phyloP scores from a whole-genome alignment of 495 filamentous ascomycete species.

The Evernia prunastri region DNA sequence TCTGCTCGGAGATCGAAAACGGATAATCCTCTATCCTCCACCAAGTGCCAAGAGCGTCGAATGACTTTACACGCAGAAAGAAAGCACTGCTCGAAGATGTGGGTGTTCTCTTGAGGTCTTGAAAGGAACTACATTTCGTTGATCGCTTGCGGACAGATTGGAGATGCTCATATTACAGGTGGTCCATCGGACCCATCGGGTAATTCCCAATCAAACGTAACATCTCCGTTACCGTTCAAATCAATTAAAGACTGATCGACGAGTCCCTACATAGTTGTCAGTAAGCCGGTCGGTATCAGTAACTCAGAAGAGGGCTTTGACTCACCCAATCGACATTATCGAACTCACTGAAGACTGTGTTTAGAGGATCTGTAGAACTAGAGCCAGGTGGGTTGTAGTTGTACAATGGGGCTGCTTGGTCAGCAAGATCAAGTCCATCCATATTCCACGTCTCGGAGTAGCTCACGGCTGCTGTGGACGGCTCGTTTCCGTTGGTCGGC shows the following conservation, averaged over 20 bases:
- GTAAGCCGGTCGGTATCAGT: neutral
- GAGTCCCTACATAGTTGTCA: neutral
- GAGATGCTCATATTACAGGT: neutral
- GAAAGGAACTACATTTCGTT: too few relatives aligned
- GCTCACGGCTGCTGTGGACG: neutral
- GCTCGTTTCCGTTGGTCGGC: neutral
- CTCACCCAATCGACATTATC: slow-evolving; percentile 11
- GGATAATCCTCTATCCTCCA: too few relatives aligned
- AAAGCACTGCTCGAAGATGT: too few relatives aligned
- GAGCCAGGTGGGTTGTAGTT: neutral
- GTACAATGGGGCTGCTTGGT: neutral
- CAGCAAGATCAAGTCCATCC: neutral
- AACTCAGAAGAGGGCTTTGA: neutral
- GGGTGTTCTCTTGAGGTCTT: too few relatives aligned
- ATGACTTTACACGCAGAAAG: too few relatives aligned
- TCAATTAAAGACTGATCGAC: slow-evolving; percentile 1
- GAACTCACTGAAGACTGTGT: slow-evolving; percentile 4
- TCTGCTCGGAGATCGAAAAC: too few relatives aligned
- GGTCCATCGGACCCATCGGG: neutral
- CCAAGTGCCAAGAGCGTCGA: too few relatives aligned
- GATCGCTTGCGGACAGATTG: too few relatives aligned
- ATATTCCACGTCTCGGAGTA: neutral
- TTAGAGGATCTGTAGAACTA: neutral
- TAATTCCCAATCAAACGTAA: neutral
- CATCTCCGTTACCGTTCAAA: neutral